phyloP scores from a whole-genome alignment of 2,329 filamentous ascomycete genomes.

The Fusarium sp. region DNA sequence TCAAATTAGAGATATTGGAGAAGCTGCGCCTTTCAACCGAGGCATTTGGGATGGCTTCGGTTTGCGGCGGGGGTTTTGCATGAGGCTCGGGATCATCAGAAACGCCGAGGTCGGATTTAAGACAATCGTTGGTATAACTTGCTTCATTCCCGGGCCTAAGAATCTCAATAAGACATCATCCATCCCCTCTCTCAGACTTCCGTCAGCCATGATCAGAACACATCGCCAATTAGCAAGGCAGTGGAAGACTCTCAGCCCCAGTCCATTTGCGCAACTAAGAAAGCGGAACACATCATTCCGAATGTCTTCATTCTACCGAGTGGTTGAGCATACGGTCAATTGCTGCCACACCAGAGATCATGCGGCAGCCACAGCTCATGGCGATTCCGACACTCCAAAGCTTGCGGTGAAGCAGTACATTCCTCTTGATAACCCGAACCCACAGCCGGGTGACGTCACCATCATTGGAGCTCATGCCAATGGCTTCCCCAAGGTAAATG shows the following conservation, averaged over 20 bases:
- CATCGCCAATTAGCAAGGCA: neutral
- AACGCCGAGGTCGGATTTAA: neutral
- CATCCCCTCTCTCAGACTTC: neutral
- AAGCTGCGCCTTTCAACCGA: neutral
- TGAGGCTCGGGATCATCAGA: neutral
- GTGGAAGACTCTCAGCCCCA: neutral
- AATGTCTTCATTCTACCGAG: conserved; percentile 1
- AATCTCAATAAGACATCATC: neutral
- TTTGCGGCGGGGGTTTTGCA: neutral
- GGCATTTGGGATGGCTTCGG: neutral
- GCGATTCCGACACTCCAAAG: neutral
- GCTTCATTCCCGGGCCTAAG: neutral
- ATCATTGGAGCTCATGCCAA: neutral
- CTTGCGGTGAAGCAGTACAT: neutral
- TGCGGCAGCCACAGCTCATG: neutral
- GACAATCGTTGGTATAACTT: neutral
- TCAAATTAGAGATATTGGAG: neutral
- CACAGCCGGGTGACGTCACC: neutral
- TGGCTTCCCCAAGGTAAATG: neutral
- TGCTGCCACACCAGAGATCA: neutral
- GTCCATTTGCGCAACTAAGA: neutral
- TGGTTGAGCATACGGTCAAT: neutral
- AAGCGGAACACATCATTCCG: neutral
- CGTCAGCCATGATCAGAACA: neutral
- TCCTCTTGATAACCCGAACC: neutral